These are phyloP conservation scores for Eimeria sp. DNA, from an alignment of 169 alveolate genomes.

Conservation along the genomic window DNA sequence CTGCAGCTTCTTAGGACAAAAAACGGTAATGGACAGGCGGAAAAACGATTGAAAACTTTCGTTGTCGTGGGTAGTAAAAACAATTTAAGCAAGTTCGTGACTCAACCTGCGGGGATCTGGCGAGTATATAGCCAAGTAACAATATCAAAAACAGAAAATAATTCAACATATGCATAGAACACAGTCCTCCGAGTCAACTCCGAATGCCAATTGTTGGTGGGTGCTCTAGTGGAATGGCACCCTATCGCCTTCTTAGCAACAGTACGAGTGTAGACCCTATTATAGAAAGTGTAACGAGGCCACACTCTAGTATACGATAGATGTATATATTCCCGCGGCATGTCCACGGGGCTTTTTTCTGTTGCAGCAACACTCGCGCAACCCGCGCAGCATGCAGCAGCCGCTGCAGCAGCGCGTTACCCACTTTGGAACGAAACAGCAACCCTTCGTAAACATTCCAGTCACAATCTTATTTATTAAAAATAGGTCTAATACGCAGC, in stretches of 20 bases:
- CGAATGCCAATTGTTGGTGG: background rate
- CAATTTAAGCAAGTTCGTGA: background rate
- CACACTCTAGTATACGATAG: background rate
- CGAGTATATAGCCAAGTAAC: background rate
- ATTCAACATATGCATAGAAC: background rate
- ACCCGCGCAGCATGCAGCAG: background rate
- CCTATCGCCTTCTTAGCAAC: background rate
- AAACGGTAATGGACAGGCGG: background rate
- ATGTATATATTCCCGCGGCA: background rate
- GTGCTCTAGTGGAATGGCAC: conserved; percentile 3
- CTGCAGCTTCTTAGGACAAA: background rate
- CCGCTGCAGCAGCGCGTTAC: background rate
- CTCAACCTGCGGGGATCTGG: background rate
- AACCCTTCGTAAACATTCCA: background rate
- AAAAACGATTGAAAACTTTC: background rate
- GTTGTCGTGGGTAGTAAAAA: background rate
- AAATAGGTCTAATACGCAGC: background rate
- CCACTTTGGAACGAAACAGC: background rate
- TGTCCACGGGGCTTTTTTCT: background rate
- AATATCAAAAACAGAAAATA: background rate
- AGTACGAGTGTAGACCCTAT: background rate
- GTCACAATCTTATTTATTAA: background rate
- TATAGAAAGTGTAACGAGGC: background rate
- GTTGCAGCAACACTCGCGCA: background rate
- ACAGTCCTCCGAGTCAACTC: background rate